Base-by-base conservation (phyloP, 1,139 yeast genomes). In the Insectozyma bohioensis region DNA sequence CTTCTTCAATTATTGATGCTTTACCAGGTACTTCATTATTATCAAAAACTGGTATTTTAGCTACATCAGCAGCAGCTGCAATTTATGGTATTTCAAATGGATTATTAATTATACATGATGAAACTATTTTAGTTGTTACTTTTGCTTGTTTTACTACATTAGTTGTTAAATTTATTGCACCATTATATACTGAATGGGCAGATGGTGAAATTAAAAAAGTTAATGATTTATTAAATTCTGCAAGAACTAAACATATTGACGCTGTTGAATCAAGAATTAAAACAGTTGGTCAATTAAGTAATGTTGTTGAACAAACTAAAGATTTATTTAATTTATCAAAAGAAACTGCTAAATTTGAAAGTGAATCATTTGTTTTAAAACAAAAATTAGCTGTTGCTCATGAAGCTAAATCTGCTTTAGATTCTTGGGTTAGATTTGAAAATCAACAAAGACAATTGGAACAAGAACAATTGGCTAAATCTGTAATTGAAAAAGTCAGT, bases 351-450 rank as follows among this genome's bases (percentile, higher is more conserved):
- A 78, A 85, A 70, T 78, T 88, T 56, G 98, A 92, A 77, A 95
- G 97, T 46, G 78, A 87, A 67, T 80, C 92, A 34, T 92, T 90
- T 56, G 95, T 84, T 68, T 78, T 85, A 63, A 85, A 88, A 75
- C 98, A 92, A 75, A 69, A 81, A 61, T 87, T 86, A 49, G 92
- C 83, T 46, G 78, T 87, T 52, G 92, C 95, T 42, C 54, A 71
- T 42, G 96, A 88, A 74, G 97, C 97, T 57, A 88, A 85, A 75
- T 70, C 95, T 40, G 95, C 92, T 42, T 80, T 92, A 61, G 98
- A 92, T 70, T 87, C 97, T 22, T 92, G 98, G 98, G 97, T 88
- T 53, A 87, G 97, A 80, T 87, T 85, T 67, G 98, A 92, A 75
- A 84, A 87, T 51, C 90, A 87, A 61, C 94, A 90, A 54, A 92